Evolutionary conservation across 23 red algal species (phyloP).

Genomic region (Gracilariopsis chorda): DNA sequence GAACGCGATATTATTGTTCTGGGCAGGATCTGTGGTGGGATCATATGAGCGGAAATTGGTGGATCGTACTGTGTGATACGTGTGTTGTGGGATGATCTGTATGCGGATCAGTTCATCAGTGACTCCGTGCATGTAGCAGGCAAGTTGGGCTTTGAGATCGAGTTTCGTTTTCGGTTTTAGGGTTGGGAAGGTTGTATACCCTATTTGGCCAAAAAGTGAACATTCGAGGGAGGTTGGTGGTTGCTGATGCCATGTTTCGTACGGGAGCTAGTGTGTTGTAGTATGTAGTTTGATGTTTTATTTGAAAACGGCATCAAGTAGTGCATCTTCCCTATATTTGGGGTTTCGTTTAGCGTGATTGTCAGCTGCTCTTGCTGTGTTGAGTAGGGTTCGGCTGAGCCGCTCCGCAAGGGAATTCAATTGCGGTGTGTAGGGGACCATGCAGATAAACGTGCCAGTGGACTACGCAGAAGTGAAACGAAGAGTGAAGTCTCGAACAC

Average conservation of each 20-base stretch:
- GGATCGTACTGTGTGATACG: background rate
- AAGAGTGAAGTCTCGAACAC: no score
- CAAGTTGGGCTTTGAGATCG: background rate
- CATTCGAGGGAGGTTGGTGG: background rate
- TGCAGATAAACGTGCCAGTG: no score
- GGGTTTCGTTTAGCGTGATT: background rate
- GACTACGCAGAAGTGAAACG: no score
- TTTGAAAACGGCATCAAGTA: background rate
- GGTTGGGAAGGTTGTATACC: background rate
- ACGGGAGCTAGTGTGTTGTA: background rate
- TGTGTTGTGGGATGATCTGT: background rate
- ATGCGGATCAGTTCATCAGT: background rate
- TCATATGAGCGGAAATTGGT: conserved; percentile 22
- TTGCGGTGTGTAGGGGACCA: background rate
- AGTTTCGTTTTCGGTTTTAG: background rate
- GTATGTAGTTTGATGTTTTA: background rate
- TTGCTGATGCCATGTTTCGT: background rate
- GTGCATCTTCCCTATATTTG: background rate
- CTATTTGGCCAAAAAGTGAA: background rate
- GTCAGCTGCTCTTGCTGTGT: background rate
- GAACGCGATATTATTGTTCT: background rate
- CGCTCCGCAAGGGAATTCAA: background rate
- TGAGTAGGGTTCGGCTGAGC: background rate
- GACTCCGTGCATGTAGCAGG: background rate
- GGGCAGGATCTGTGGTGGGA: background rate